Base-by-base conservation (phyloP, 2,329 filamentous ascomycete species). In the Calycina marina region DNA sequence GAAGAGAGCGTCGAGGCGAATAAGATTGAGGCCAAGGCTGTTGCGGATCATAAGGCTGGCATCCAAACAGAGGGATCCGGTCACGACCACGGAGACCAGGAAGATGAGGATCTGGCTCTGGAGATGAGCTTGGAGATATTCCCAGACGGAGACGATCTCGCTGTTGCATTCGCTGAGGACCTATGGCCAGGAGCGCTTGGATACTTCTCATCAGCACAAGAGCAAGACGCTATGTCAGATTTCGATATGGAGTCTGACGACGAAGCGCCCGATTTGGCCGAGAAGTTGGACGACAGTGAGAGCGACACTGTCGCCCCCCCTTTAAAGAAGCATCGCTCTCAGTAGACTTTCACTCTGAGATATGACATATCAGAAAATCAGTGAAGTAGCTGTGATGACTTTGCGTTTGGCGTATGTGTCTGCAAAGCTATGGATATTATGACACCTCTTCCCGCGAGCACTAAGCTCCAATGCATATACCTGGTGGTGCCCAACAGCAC, bases 111-210 rank as follows among this genome's bases (percentile, higher is more conserved):
- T 0, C 69, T 76, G 0, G 68, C 75, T 0, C 65, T 80, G 0
- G 70, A 75, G 0, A 69, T 75, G 0, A 72, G 76, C 33, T 67
- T 77, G 29, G 88, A 94, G 57, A 77, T 93, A 46, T 93, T 90
- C 64, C 78, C 81, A n/a, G 73, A 74, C 26, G 88, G 82, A 14
- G 84, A 92, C 45, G 79, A 86, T 40, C 57, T 96, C 29, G 86
- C 85, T 24, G 67, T 84, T 40, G 67, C 74, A 38, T 65, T 96
- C 45, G 73, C 79, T 6, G 86, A 96, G 52, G 88, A 96, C 46
- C 61, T 96, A 32, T 94, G 79, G 77, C 81, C 83, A 29, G 73
- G 75, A 41, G 88, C 86, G 36, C 77, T 93, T 55, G 83, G 81
- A 56, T 92, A 90, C 61, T 96, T 90, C 61, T 80, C 69, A 32